Evolutionary conservation across 2,329 filamentous ascomycete genomes (phyloP).

Genomic region (Cladosporium sp.): DNA sequence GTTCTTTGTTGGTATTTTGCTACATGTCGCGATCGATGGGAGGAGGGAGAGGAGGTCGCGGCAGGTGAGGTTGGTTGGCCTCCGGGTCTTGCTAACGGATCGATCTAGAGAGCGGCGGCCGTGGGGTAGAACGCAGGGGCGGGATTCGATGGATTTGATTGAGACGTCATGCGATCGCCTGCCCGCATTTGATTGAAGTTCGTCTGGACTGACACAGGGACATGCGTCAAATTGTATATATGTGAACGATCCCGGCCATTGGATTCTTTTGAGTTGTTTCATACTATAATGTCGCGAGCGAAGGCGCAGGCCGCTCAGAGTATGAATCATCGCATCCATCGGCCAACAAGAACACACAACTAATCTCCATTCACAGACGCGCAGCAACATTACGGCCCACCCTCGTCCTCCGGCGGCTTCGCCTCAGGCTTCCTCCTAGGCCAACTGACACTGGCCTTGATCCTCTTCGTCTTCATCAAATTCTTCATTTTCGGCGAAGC

Average conservation of each 20-base stretch:
- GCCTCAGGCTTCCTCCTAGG: slow-evolving; percentile 91
- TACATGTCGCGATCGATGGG: slow-evolving; percentile 9
- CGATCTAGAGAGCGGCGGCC: too few species aligned
- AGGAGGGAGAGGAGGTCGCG: background rate
- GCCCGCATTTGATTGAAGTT: slow-evolving; percentile 12
- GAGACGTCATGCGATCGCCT: slow-evolving; percentile 8
- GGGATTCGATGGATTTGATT: background rate
- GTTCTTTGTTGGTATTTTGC: background rate
- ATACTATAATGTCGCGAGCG: too few species aligned
- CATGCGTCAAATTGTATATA: too few species aligned
- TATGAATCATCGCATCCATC: slow-evolving; percentile 1
- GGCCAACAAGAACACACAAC: background rate
- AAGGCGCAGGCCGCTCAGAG: slow-evolving; percentile 30
- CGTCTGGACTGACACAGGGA: background rate
- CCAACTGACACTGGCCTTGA: slow-evolving; percentile 84
- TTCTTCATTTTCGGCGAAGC: slow-evolving; percentile 99
- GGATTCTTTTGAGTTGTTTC: too few species aligned
- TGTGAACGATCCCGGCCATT: too few species aligned
- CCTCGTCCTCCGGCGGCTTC: slow-evolving; percentile 56
- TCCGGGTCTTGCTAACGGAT: slow-evolving; percentile 2
- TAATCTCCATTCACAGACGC: slow-evolving; percentile 15
- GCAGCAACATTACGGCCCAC: slow-evolving; percentile 20
- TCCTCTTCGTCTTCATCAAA: slow-evolving; percentile 94
- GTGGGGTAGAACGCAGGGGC: background rate
- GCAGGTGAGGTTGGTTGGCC: slow-evolving; percentile 15